A percentile compares a stretch with the other conserved stretches of the same genome.
Conservation (phyloP, 176 grass and related monocot genomes). For the Elaeis guineensis region DNA sequence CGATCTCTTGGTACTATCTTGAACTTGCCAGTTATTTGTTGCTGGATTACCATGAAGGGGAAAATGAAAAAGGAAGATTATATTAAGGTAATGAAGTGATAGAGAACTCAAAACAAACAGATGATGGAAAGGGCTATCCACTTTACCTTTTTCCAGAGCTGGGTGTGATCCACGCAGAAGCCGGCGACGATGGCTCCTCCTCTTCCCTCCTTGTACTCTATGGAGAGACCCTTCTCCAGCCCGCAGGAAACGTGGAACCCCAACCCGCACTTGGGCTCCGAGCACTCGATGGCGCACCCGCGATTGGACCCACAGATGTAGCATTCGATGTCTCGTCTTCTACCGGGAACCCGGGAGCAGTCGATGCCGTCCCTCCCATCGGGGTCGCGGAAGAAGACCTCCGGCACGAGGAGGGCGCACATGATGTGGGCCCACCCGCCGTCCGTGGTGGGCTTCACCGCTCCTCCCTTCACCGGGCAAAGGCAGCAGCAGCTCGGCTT, state of each 20-base stretch:
- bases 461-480: constrained; percentile 54
- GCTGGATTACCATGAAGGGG: too few species aligned
- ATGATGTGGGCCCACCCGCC: constrained; percentile 70
- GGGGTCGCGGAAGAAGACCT: constrained; percentile 84
- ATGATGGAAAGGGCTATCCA: neutral
- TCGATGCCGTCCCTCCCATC: constrained; percentile 71
- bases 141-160: constrained; percentile 79
- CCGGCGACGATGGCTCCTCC: constrained; percentile 52
- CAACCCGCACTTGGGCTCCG: constrained; percentile 61
- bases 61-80: too few species aligned
- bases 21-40: too few species aligned
- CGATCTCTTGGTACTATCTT: too few species aligned
- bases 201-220: constrained; percentile 65
- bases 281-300: constrained; percentile 74
- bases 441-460: constrained; percentile 64
- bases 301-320: constrained; percentile 50
- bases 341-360: constrained; percentile 50
- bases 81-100: too few species aligned
- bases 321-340: constrained; percentile 43
- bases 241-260: constrained; percentile 89
- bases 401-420: constrained; percentile 76
- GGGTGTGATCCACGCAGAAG: constrained; percentile 78
- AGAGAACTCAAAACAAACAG: too few species aligned
- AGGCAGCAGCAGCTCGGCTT: constrained; percentile 37
- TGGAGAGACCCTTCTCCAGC: constrained; percentile 41